Evolutionary conservation across 345 rosid species (phyloP), one percentile per base, ranked within the genome.

Genomic region (Erysimum cheiranthoides): DNA sequence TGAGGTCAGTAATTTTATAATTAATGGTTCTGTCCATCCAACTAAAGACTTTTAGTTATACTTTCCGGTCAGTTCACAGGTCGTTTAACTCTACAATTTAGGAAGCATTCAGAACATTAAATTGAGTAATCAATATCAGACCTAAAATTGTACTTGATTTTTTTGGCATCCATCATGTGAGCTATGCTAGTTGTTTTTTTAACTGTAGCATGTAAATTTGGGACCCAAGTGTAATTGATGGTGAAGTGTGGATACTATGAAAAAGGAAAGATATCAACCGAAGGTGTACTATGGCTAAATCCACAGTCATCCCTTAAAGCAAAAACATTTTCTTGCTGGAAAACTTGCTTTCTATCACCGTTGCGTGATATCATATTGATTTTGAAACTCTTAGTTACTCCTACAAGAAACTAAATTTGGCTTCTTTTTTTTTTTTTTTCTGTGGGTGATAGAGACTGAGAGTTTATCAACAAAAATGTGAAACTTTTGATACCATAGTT

Each of bases 381-480:
- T 56, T 39, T 42, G 13, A 35, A 60, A 52, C 30, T 11, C 65
- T 35, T 52, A 32, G 17, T 53, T 70, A 54, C 34, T 76, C 47
- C 49, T 51, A 68, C 63, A 60, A 21, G 63, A 49, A 61, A 76
- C 75, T 70, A 60, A 77, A 36, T 46, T 4, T 70, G 53, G 35
- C 32, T 34, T 40, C 10, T 18, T 25, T 17, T 12, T 35, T 12
- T 13, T 13, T 4, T 25, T 68, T 67, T 62, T 53, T 34, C 42
- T 71, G 51, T 69, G 67, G 68, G 12, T 71, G 76, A 27, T 71
- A 93, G 97, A 90, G 88, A 69, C 79, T 93, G 79, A 86, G 97
- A 79, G 78, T 93, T 69, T 90, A 88, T 74, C 98, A 93, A 68
- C 98, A 89, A 75, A 86, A 75, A 71, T 93, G 97, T 79, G 98